Conservation (phyloP, 2,329 filamentous ascomycete genomes). For the Aspergillus ochraceus region DNA sequence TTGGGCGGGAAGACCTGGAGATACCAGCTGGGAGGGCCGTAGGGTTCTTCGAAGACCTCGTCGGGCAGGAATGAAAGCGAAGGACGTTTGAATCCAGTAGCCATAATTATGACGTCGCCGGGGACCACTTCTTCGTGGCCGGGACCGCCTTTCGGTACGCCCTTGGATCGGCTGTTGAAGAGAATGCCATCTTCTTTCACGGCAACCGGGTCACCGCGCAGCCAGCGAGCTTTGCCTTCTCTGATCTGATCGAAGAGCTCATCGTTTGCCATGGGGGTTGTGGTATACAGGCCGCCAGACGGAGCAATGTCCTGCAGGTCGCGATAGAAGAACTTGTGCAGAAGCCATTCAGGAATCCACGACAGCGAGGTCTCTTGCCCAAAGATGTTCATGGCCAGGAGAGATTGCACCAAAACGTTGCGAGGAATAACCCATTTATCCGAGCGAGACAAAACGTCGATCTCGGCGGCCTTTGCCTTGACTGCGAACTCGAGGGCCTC, state of each 20-base stretch:
- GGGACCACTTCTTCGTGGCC: constrained; percentile 66
- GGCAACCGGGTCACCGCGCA: constrained; percentile 73
- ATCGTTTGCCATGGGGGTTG: constrained; percentile 85
- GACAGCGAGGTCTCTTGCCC: constrained; percentile 74
- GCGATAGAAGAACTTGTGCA: constrained; percentile 79
- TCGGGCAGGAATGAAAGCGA: constrained; percentile 71
- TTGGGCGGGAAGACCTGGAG: constrained; percentile 79
- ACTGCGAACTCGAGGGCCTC: constrained; percentile 80
- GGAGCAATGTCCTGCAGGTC: constrained; percentile 75
- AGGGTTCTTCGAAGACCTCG: constrained; percentile 71
- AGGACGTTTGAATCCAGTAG: constrained; percentile 77
- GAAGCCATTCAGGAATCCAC: constrained; percentile 73
- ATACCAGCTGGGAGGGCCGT: constrained; percentile 82
- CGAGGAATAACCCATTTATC: constrained; percentile 89
- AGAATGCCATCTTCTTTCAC: constrained; percentile 64
- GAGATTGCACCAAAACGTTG: constrained; percentile 70
- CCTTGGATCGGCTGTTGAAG: constrained; percentile 70
- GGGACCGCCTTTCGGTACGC: constrained; percentile 74
- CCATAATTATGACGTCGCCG: constrained; percentile 78
- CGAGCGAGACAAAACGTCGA: constrained; percentile 71
- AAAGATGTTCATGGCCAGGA: constrained; percentile 76
- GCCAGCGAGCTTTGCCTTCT: constrained; percentile 70
- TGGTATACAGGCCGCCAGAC: constrained; percentile 70
- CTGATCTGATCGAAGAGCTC: constrained; percentile 76
- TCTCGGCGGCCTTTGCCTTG: constrained; percentile 64